Evolutionary conservation across 495 filamentous ascomycete species (phyloP).

Genomic region (Pseudoneurospora amorphoporcata): DNA sequence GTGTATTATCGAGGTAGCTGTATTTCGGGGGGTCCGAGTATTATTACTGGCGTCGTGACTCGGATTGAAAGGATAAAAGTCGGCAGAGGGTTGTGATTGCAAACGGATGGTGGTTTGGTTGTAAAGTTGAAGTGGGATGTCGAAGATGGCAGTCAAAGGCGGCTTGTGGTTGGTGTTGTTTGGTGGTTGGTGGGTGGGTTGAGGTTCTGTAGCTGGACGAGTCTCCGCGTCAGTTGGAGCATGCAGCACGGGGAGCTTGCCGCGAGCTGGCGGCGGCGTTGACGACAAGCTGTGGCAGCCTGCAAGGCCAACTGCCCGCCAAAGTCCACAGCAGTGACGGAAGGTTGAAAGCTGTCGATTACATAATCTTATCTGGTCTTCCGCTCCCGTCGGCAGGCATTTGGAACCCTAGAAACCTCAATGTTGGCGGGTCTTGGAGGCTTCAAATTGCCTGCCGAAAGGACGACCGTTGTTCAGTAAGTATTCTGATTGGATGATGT

Average conservation of each 20-base stretch:
- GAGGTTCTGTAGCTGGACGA: background rate
- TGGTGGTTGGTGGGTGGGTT: background rate
- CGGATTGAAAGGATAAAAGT: background rate
- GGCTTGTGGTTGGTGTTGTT: background rate
- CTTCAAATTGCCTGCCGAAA: background rate
- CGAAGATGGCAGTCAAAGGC: background rate
- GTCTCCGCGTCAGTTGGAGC: background rate
- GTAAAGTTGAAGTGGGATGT: background rate
- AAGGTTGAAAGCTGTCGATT: slow-evolving; percentile 6
- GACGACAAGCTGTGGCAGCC: slow-evolving; percentile 31
- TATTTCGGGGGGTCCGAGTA: background rate
- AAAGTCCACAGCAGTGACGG: background rate
- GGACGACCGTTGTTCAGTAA: background rate
- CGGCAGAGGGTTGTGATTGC: background rate
- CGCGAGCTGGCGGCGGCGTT: slow-evolving; percentile 9
- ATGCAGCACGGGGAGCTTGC: background rate
- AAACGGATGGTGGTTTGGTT: background rate
- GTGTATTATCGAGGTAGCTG: background rate
- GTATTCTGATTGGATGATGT: background rate
- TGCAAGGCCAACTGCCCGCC: slow-evolving; percentile 5
- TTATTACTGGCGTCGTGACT: background rate
- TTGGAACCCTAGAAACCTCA: too few relatives aligned
- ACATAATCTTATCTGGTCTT: slow-evolving; percentile 8
- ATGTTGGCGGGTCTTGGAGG: background rate
- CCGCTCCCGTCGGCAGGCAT: background rate